Evolutionary conservation across 2,329 filamentous ascomycete species (phyloP), one percentile per base, ranked within the genome.

Genomic region (Akanthomyces dipterigenus): DNA sequence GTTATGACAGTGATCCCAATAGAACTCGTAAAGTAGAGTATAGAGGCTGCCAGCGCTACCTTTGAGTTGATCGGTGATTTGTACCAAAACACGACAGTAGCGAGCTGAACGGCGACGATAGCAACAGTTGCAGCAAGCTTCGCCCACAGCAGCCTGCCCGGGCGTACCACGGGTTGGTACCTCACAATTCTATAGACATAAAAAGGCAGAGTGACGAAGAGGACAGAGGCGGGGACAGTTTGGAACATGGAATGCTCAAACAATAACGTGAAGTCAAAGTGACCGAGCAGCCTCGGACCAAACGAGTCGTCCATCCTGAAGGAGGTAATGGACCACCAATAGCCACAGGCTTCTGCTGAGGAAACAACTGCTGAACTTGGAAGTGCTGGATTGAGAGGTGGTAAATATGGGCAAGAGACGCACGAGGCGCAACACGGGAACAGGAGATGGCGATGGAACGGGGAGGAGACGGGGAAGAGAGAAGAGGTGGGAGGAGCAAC

Each of bases 21-120:
- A 0, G 69, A 66, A 31, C 70, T 70, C 11, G 72, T 24, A 2
- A 73, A 56, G 0, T 62, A 64, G 6, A 76, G 53, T 0, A 63
- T 62, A 1, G 70, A 61, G 16, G 72, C 69, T 0, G 73, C 66
- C 1, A 72, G 53, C 1, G 73, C 71, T 0, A 65, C 66, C n/a
- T 64, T 63, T 2, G 70, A 68, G 5, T 49, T 50, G 5, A 58
- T 16, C 11, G 55, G 45, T 18, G 55, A 58, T 12, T 61, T 63
- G 16, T 65, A 63, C 72, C 71, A 75, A 2, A 74, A 63, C 2
- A 64, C 64, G 2, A 67, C 54, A 3, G 72, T 65, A 2, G 64
- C 34, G 16, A 67, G 48, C 64, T 70, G 68, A 36, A 73, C 11
- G 1, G 1, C 0, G 4, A 5, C 3, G 28, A 42, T 1, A 2